Percentiles rank a stretch among this genome's conserved stretches.
Evolutionary conservation across 495 filamentous ascomycete species (phyloP).

Genomic region (Hyaloscypha variabilis): DNA sequence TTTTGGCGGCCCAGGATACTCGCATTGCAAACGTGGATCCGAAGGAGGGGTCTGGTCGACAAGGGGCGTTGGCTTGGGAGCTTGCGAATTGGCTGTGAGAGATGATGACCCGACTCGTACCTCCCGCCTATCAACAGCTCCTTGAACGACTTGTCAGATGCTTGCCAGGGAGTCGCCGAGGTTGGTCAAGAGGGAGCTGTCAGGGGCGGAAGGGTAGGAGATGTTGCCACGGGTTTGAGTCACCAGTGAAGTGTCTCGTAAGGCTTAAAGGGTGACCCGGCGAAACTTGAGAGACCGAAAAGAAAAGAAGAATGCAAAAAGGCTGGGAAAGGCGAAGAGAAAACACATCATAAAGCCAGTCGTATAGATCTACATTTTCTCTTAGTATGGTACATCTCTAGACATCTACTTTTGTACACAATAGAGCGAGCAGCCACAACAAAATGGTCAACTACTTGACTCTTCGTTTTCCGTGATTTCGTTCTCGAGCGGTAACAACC

Average conservation of each 20-base stretch:
- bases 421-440: background rate
- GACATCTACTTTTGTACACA: slow-evolving; percentile 21
- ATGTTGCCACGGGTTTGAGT: background rate
- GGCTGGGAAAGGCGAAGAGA: background rate
- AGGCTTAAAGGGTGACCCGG: background rate
- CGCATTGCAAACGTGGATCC: background rate
- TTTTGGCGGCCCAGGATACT: background rate
- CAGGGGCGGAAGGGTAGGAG: background rate
- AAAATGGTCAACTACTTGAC: slow-evolving; percentile 39
- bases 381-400: background rate
- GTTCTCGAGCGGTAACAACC: slow-evolving; percentile 71
- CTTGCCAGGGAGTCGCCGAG: background rate
- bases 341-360: background rate
- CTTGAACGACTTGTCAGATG: background rate
- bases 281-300: background rate
- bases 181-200: background rate
- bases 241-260: background rate
- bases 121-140: background rate
- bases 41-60: background rate
- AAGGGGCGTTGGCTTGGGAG: background rate
- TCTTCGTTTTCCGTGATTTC: slow-evolving; percentile 76
- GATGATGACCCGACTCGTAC: slow-evolving; percentile 18
- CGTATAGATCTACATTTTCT: background rate
- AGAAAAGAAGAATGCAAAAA: background rate
- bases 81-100: background rate